Evolutionary conservation across 768 basidiomycete species (phyloP), one percentile per base, ranked within the genome.

Genomic region (Tephrocybe sp.): DNA sequence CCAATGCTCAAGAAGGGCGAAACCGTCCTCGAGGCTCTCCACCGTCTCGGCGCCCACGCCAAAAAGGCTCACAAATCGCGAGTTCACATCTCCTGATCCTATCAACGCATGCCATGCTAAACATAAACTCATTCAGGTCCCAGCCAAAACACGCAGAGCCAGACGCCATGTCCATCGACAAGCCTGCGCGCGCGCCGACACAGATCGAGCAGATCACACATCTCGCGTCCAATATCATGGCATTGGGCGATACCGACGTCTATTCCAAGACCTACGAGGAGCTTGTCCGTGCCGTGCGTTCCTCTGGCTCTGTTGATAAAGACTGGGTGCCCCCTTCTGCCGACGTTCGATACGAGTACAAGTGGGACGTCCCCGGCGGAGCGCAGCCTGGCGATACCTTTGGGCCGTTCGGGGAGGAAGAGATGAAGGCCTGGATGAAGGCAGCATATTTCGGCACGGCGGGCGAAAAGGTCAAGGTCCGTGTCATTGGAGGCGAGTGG

Each of bases 211-310:
- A 74, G 17, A 81, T 95, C 56, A 94, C 93, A 0, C 85, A 91
- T 69, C 80, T 93, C 45, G 90, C 93, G 5, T 93, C 90, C n/a
- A 85, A 78, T 32, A 79, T 95, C 57, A 87, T 96, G 84, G 85
- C 87, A 0, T 78, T 93, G 12, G 91, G 90, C 20, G 91, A 96
- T 55, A 75, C 79, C 15, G 92, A 95, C 61, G 80, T 95, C 48
- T 96, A 95, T 70, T 87, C 85, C 34, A 85, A 81, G 65, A 88
- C 89, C 0, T 91, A 91, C 64, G 91, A 93, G 58, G 86, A 91
- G 62, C 77, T 96, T 45, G 82, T 96, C 17, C 85, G 89, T 51
- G 72, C 78, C 33, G 80, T 94, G 18, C 83, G 90, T 26, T 76
- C 82, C 3, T 84, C 88, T 4, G 90, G 89, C 33, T 73, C 69